Conservation (phyloP, 2,329 filamentous ascomycete genomes). For the Decorospora gaudefroyi region DNA sequence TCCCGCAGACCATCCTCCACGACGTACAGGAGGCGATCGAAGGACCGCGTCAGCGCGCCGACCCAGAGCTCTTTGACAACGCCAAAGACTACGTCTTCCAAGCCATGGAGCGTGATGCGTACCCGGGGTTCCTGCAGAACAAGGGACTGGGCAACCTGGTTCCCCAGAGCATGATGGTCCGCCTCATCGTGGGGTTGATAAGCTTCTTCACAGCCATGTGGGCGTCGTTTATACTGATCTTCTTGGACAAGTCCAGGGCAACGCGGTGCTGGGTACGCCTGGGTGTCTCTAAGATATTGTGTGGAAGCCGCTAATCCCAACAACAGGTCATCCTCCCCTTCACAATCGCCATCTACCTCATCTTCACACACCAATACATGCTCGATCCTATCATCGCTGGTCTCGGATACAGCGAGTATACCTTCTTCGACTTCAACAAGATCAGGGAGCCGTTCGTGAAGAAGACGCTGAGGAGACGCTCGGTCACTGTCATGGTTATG, state of each 20-base stretch:
- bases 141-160: conserved; percentile 97
- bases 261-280: conserved; percentile 80
- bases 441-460: conserved; percentile 91
- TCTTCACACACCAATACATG: conserved; percentile 85
- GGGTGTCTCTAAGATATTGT: background rate
- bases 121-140: conserved; percentile 90
- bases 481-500: conserved; percentile 76
- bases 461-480: conserved; percentile 79
- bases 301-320: background rate
- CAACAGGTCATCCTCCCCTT: conserved; percentile 80
- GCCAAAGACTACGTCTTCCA: conserved; percentile 99
- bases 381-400: conserved; percentile 90
- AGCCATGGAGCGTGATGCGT: conserved; percentile 99
- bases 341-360: conserved; percentile 78
- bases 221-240: conserved; percentile 91
- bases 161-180: conserved; percentile 82
- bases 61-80: conserved; percentile 94
- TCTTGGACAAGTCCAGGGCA: conserved; percentile 74
- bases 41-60: conserved; percentile 79
- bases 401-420: conserved; percentile 92
- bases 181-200: conserved; percentile 81
- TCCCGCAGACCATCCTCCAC: conserved; percentile 83
- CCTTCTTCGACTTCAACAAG: conserved; percentile 85
- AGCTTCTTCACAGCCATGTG: conserved; percentile 92
- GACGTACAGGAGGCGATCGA: conserved; percentile 89